Evolutionary conservation across 768 basidiomycete species (phyloP).

Genomic region (Leccinum subgranulosum): DNA sequence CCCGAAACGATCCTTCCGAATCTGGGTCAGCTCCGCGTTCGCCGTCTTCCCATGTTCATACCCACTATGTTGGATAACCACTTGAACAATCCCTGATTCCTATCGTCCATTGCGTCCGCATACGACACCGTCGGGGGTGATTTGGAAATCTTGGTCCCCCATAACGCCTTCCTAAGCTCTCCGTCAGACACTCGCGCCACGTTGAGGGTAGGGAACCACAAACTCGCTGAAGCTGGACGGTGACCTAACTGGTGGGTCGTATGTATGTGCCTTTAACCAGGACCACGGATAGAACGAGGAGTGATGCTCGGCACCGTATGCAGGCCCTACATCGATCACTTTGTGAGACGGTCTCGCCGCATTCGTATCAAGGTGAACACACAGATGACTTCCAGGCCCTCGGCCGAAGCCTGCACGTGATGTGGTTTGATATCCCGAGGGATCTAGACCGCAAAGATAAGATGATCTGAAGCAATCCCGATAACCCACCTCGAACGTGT

Average conservation of each 20-base stretch:
- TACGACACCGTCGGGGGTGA: conserved; percentile 74
- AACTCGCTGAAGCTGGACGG: conserved; percentile 39
- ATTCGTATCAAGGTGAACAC: conserved; percentile 22
- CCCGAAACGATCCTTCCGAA: conserved; percentile 74
- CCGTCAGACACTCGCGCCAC: background rate
- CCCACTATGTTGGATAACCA: conserved; percentile 81
- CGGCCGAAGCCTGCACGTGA: conserved; percentile 48
- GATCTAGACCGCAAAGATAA: conserved; percentile 48
- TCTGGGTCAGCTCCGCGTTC: background rate
- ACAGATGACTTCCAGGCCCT: conserved; percentile 79
- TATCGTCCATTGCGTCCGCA: conserved; percentile 65
- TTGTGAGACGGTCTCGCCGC: background rate
- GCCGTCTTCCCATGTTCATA: conserved; percentile 7
- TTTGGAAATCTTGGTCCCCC: conserved; percentile 75
- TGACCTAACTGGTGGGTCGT: conserved; percentile 59
- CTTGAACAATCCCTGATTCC: conserved; percentile 66
- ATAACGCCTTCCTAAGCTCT: conserved; percentile 57
- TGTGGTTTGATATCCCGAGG: conserved; percentile 68
- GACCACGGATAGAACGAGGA: conserved; percentile 85
- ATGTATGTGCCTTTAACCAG: conserved; percentile 77
- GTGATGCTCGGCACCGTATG: conserved; percentile 47
- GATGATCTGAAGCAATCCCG: background rate
- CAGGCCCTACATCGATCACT: conserved; percentile 19
- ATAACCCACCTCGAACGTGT: conserved; percentile 70
- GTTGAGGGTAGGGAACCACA: conserved; percentile 18